Percentiles rank a stretch among this genome's conserved stretches.
Evolutionary conservation across 208 protist species (phyloP).

Genomic region (Willaertia magna): DNA sequence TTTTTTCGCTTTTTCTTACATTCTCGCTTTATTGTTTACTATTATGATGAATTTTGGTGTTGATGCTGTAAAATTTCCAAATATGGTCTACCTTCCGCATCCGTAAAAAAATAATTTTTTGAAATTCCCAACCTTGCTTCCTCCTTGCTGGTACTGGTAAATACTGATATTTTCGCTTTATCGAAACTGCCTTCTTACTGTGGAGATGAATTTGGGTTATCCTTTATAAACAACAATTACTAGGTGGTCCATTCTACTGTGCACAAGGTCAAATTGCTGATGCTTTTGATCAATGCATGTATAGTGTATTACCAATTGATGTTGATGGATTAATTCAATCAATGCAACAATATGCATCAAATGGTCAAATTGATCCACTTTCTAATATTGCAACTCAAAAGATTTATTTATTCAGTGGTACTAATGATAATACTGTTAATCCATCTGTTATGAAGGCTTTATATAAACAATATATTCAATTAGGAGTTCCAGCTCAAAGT

Average conservation of each 20-base stretch:
- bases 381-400: not conserved
- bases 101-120: too few relatives aligned
- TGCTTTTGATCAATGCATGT: not conserved
- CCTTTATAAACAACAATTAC: too few relatives aligned
- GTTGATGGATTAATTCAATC: not conserved
- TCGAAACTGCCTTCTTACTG: too few relatives aligned
- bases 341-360: not conserved
- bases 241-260: not conserved
- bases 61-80: too few relatives aligned
- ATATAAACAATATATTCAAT: not conserved
- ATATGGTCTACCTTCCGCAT: too few relatives aligned
- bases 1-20: too few relatives aligned
- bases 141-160: too few relatives aligned
- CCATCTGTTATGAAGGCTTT: not conserved
- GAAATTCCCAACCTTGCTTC: too few relatives aligned
- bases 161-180: too few relatives aligned
- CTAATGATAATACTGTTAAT: slow-evolving; percentile 9
- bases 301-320: not conserved
- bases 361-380: not conserved
- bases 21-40: too few relatives aligned
- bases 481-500: not conserved
- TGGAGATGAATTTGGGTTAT: too few relatives aligned
- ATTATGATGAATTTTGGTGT: too few relatives aligned
- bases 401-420: slow-evolving; percentile 17
- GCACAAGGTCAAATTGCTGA: not conserved